Evolutionary conservation across 1,139 yeast species (phyloP), one percentile per base, ranked within the genome.

Genomic region (Taiozyma onychis): DNA sequence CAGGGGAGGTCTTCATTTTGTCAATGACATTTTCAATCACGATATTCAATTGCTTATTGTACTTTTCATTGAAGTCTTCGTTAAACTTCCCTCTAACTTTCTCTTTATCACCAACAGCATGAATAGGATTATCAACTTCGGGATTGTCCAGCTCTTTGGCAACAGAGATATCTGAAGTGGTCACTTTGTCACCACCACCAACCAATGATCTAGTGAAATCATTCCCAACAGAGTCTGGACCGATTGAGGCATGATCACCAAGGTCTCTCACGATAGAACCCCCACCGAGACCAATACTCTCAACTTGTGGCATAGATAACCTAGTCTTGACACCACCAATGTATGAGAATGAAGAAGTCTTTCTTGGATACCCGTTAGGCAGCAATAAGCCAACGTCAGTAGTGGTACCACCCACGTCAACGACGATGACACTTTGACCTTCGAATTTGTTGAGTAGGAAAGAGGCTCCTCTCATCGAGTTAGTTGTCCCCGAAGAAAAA

Each of bases 401-500:
- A 6, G 77, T 73, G 13, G 77, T 73, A 2, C 77, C 77, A 14
- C 77, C 77, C 44, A 73, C 68, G 54, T 73, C 77, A 34, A 72
- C 70, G 13, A 73, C 75, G 47, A 72, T 62, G 21, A 66, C 63
- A 28, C 58, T 52, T 42, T 64, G 56, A 5, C 68, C 73, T 9
- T 54, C 39, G 14, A 66, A 54, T 14, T 58, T 62, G 14, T 68
- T 54, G 46, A 73, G 68, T 9, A 57, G 60, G 53, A 71, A 71
- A 0, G 75, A 67, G 2, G 77, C 77, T 16, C 77, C 77, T 51
- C 76, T 59, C 77, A 73, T 73, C 3, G 77, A 73, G 55, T 73
- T 73, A 5, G 77, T 73, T 1, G 77, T 73, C 16, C 77, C 77
- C 2, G 76, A 71, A 4, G 75, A 70, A 52, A 73, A 73, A 0